Evolutionary conservation across 768 basidiomycete genomes (phyloP), one percentile per base, ranked within the genome.

Genomic region (Leucocoprinus sp.): DNA sequence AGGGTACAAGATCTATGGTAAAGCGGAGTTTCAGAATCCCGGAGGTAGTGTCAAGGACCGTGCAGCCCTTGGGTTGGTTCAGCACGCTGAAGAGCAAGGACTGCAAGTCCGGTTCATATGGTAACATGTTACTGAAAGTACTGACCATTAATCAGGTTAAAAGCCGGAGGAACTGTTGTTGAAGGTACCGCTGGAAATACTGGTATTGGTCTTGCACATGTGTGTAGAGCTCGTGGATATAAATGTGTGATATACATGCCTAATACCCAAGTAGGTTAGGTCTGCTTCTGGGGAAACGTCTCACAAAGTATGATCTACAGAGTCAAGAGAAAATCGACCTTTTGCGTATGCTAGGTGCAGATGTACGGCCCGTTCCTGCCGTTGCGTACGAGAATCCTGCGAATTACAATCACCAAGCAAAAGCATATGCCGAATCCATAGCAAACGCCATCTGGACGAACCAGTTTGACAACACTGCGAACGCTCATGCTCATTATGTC

Each of bases 161-260:
- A 82, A 57, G 80, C 90, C 1, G 95, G 93, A n/a, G 95, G 95
- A 1, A 97, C 93, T 2, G 82, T 99, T 47, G 92, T 99, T 4
- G 95, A 99, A 63, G 95, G 95, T 2, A 99, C 95, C 2, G 95
- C 95, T 29, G 95, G 95, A 12, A 99, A 99, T 69, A 99, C 95
- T 6, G 95, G 93, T 31, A 96, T 96, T 46, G 93, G 93, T 27
- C 74, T 97, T 24, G 93, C 91, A 5, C 92, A 93, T 57, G 93
- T 98, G 43, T 97, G 96, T 65, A 71, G 96, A 52, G 78, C 90
- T 5, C 79, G 72, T 55, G 93, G 96, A 2, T 98, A 99, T 72
- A 88, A 83, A 61, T 98, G 96, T 62, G 95, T 99, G 8, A 99
- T 99, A 58, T 99, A 89, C 76, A 98, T 99, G 95, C 95, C 95